Evolutionary conservation across 108 stramenopile genomes (phyloP), one percentile per base, ranked within the genome.

Genomic region (Fragilaria radians): DNA sequence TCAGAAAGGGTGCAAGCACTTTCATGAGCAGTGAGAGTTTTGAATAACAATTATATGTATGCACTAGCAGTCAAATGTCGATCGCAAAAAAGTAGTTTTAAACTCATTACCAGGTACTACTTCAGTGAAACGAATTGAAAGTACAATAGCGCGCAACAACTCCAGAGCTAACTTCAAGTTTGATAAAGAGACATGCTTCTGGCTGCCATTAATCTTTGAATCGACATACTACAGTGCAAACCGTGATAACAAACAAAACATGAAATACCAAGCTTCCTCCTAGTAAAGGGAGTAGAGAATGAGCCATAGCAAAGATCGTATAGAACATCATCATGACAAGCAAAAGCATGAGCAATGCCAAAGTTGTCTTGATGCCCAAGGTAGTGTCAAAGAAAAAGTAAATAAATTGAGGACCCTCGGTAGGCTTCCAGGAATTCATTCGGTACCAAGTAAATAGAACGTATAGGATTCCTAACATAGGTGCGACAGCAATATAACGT

Each of bases 381-480:
- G 76, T 77, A 4, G 76, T 77, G 48, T 77, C 76, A 11, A 77
- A 68, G 47, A 77, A 72, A 45, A 54, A 68, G 47, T 77, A 77
- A 28, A 77, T 51, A 52, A 62, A 77, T 53, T 77, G 70, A 0
- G 76, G 66, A 14, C 70, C 76, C 5, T 58, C 4, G 5, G 29
- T n/a, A 21, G 57, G 48, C 5, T 22, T 53, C 74, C 68, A 76
- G 19, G 21, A 46, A 18, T 58, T 9, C 32, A 18, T 34, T 28
- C 63, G 59, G 27, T 14, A 45, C 67, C 70, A 77, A 22, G 62
- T 48, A 48, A 77, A 77, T 18, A 70, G 31, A 18, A 68, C 57
- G 62, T 77, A 77, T 7, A 42, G 14, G 0, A 53, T n/a, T 19
- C 76, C 76, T 34, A 68, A 46, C 3, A 64, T 2, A 5, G 66